Base-by-base conservation (phyloP, 441 rosid genomes). In the Gossypium gossypioides region DNA sequence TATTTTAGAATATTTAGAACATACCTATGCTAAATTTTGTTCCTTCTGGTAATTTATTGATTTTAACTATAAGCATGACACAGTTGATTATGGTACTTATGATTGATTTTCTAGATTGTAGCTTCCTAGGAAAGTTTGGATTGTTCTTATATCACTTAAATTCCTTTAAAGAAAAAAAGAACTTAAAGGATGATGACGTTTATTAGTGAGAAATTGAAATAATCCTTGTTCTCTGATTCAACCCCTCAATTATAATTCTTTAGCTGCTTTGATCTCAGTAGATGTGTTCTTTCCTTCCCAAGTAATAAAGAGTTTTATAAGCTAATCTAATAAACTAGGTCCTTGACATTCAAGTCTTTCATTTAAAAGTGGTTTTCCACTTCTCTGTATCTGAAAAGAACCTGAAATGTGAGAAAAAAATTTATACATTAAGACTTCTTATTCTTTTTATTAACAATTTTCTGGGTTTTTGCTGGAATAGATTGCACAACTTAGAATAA, bases 401-500 rank as follows among this genome's bases (percentile, higher is more conserved):
- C 34, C 1, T 2, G 40, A 9, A 27, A 29, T n/a, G 2, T 34
- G 56, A 56, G 25, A 50, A 16, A 44, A 72, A 25, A 72, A 29
- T 1, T 16, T 16, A 29, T 16, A 19, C 58, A 15, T 68, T 29
- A 51, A 51, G 27, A 5, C 10, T 51, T 51, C 52, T n/a, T 50
- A 25, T 73, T 13, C 15, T 24, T 42, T 19, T 65, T 54, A 42
- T 73, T 48, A 16, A 24, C 4, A 6, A 5, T 58, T 46, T 44
- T 68, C 42, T 60, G 24, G 61, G 8, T 73, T 44, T 70, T 76
- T 71, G 73, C 32, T 70, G 52, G 60, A 29, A 67, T 56, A 94
- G 97, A 89, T 92, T 73, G 88, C 83, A 72, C 87, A 87, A 75
- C 91, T 92, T 74, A 86, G 86, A 80, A 75, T 90, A 77, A 94